These are phyloP conservation scores for Diospyros lotus DNA, from an alignment of 148 eudicot genomes.

Conservation along the genomic window DNA sequence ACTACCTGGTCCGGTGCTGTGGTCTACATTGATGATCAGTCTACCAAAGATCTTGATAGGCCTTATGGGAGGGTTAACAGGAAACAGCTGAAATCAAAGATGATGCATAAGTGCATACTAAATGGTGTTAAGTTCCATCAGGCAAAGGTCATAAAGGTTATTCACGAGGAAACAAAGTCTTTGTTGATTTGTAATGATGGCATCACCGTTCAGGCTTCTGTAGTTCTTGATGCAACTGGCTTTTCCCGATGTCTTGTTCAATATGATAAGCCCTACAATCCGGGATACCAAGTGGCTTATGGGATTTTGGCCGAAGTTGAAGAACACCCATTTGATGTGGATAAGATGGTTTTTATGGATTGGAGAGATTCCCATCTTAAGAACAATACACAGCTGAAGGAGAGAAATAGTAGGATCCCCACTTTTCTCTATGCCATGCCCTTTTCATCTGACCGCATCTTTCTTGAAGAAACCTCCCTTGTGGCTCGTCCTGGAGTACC, in stretches of 20 bases:
- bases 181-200: constrained; percentile 82
- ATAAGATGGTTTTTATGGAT: constrained; percentile 98
- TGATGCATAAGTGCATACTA: constrained; percentile 90
- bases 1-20: constrained; percentile 95
- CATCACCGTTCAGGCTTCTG: constrained; percentile 73
- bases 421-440: constrained; percentile 99
- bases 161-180: constrained; percentile 82
- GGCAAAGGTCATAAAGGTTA: constrained; percentile 75
- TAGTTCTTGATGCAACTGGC: constrained; percentile 97
- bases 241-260: constrained; percentile 84
- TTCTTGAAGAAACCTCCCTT: constrained; percentile 94
- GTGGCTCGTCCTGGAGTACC: constrained; percentile 90
- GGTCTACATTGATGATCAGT: constrained; percentile 63
- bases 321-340: constrained; percentile 85
- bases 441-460: constrained; percentile 65
- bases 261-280: constrained; percentile 91
- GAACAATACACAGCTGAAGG: constrained; percentile 43
- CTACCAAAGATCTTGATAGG: constrained; percentile 65
- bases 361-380: constrained; percentile 96
- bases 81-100: constrained; percentile 82
- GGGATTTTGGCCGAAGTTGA: constrained; percentile 96
- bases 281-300: constrained; percentile 97
- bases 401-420: constrained; percentile 70
- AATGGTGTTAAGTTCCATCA: constrained; percentile 93
- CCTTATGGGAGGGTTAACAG: constrained; percentile 97